Evolutionary conservation across 176 grass and related monocot genomes (phyloP), one percentile per base, ranked within the genome.

Genomic region (Hyparrhenia diplandra): DNA sequence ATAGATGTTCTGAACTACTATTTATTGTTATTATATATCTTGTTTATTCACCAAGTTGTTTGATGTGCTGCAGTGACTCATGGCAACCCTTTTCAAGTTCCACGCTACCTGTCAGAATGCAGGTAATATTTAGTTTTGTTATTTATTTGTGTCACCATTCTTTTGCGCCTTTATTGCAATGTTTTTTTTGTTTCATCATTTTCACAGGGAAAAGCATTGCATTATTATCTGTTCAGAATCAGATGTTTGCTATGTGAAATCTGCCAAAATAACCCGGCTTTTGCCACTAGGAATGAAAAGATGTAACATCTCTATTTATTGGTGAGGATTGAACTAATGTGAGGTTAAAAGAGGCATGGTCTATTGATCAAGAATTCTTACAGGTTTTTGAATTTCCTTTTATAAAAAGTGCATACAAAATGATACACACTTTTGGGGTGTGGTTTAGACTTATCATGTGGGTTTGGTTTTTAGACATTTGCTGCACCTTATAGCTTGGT

Each of bases 41-140:
- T 79, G 60, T 32, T n/a, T 60, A 47, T 75, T 89, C 18, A 51
- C 83, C 40, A 69, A 75, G 80, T 66, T 52, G 58, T 70, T 75
- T 63, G 23, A 63, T 74, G 47, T 25, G 32, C 60, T 78, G 71
- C 92, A 94, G 89, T 83, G 89, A 91, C 69, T 78, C 89, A 39
- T 94, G 92, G 92, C 80, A 91, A 79, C 86, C 89, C 6, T 93
- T 93, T 79, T 89, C 89, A 78, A 74, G 52, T 80, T 82, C 86
- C 25, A 67, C n/a, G 7, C 6, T 82, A 43, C 85, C 75, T 40
- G 79, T 28, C 76, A 94, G 69, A 85, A 87, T 84, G 54, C 86
- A 89, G 92, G 92, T 94, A 94, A 82, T 61, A 27, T 40, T 16
- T 75, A 66, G 2, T 37, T 62, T 18, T 42, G 61, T 37, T 52